Conservation (phyloP, 2,329 filamentous ascomycete species). For the Hawksworthiomyces lignivorus region DNA sequence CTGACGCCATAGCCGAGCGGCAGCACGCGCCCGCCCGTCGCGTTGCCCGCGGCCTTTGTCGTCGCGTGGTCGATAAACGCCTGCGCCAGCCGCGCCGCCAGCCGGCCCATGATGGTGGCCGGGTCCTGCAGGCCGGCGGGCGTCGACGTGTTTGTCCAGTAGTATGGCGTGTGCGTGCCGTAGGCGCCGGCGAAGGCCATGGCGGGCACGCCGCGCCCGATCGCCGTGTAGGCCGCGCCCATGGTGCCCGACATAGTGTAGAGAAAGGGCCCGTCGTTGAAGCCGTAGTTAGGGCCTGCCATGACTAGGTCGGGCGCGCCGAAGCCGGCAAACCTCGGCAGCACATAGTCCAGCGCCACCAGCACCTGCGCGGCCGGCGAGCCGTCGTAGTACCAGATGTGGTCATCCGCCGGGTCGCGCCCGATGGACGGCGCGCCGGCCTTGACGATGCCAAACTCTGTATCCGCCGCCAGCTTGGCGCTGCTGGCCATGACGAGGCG, state of each 20-base stretch:
- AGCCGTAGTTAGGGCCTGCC: constrained; percentile 48
- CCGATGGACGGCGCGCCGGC: constrained; percentile 41
- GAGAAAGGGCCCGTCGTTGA: constrained; percentile 46
- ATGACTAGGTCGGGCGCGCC: constrained; percentile 45
- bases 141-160: constrained; percentile 26
- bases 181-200: constrained; percentile 41
- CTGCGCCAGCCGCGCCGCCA: constrained; percentile 16
- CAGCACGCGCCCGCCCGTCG: constrained; percentile 12
- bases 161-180: constrained; percentile 31
- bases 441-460: constrained; percentile 38
- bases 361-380: constrained; percentile 49
- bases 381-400: constrained; percentile 56
- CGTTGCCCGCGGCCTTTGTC: background rate
- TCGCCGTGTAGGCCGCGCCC: constrained; percentile 42
- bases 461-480: constrained; percentile 31
- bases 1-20: constrained; percentile 18
- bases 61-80: constrained; percentile 16
- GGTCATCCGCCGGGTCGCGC: constrained; percentile 39
- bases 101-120: constrained; percentile 14
- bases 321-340: constrained; percentile 40
- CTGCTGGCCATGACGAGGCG: constrained; percentile 34
- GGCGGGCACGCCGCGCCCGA: constrained; percentile 40
- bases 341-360: constrained; percentile 48
- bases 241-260: constrained; percentile 44
- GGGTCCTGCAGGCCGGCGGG: constrained; percentile 16